phyloP scores from a whole-genome alignment of 805 yeast species.

The Metschnikowia rubicola region DNA sequence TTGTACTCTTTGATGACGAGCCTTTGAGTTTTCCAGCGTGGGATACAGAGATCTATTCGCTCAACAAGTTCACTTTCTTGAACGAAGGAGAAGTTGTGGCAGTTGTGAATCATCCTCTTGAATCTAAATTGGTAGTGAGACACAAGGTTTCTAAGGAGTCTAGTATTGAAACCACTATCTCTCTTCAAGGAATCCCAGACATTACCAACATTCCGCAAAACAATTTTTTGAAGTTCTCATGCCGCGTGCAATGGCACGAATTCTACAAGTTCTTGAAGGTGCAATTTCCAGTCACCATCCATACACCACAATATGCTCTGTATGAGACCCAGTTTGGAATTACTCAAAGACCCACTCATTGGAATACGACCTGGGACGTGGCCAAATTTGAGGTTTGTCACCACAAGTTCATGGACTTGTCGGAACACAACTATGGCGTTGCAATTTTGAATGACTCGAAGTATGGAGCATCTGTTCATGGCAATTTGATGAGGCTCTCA shows the following conservation, averaged over 20 bases:
- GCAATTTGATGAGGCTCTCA: conserved; percentile 85
- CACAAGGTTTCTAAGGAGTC: conserved; percentile 58
- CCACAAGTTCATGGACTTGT: conserved; percentile 89
- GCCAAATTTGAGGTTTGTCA: conserved; percentile 96
- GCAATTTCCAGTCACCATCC: conserved; percentile 87
- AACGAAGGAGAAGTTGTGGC: conserved; percentile 38
- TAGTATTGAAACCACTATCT: conserved; percentile 61
- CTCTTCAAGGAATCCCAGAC: conserved; percentile 61
- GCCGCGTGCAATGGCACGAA: conserved; percentile 79
- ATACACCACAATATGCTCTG: conserved; percentile 64
- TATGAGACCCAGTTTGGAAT: conserved; percentile 95
- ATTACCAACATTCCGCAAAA: conserved; percentile 34
- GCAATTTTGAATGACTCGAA: conserved; percentile 78
- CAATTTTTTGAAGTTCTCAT: conserved; percentile 36
- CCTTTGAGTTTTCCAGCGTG: conserved; percentile 93
- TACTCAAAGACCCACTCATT: conserved; percentile 90
- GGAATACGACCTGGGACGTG: conserved; percentile 91
- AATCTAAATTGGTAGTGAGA: conserved; percentile 59
- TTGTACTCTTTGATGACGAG: conserved; percentile 79
- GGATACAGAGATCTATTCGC: conserved; percentile 92
- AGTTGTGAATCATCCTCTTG: conserved; percentile 51
- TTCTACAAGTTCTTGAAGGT: conserved; percentile 85
- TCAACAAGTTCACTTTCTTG: conserved; percentile 60
- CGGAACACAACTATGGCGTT: conserved; percentile 85
- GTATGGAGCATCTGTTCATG: conserved; percentile 91